A percentile compares a stretch with the other conserved stretches of the same genome.
Evolutionary conservation across 495 filamentous ascomycete genomes (phyloP).

Genomic region (Tuber brumale): DNA sequence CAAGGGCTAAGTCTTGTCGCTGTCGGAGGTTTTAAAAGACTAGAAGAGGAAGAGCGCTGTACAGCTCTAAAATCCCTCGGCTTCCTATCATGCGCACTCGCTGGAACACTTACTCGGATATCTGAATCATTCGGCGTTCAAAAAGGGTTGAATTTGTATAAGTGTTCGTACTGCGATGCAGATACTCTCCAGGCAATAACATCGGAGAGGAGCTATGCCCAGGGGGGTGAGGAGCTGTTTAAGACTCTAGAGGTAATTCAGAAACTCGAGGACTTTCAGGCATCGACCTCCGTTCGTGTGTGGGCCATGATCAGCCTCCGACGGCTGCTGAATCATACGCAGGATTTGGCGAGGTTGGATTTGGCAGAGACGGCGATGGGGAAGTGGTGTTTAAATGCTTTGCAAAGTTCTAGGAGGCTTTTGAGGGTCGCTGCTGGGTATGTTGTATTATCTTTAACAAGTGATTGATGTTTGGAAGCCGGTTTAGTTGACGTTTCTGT

Average conservation of each 20-base stretch:
- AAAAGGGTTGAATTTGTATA: slow-evolving; percentile 30
- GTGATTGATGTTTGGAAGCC: slow-evolving; percentile 3
- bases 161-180: slow-evolving; percentile 44
- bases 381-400: slow-evolving; percentile 70
- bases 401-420: slow-evolving; percentile 77
- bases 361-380: slow-evolving; percentile 60
- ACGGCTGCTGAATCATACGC: slow-evolving; percentile 60
- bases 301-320: slow-evolving; percentile 65
- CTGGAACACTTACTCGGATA: slow-evolving; percentile 40
- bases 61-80: slow-evolving; percentile 42
- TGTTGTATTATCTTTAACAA: slow-evolving; percentile 17
- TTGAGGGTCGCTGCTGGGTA: slow-evolving; percentile 73
- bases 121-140: slow-evolving; percentile 17
- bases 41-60: slow-evolving; percentile 30
- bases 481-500: slow-evolving; percentile 39
- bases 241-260: slow-evolving; percentile 54
- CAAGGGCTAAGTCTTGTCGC: slow-evolving; percentile 25
- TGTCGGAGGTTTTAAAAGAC: slow-evolving; percentile 29
- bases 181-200: slow-evolving; percentile 41
- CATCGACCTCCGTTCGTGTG: slow-evolving; percentile 58
- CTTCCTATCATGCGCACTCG: slow-evolving; percentile 47
- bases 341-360: slow-evolving; percentile 53
- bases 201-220: slow-evolving; percentile 32
- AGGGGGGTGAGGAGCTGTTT: slow-evolving; percentile 48
- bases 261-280: slow-evolving; percentile 52